Evolutionary conservation across 2,329 filamentous ascomycete species (phyloP).

Genomic region (Cladosporium sp.): DNA sequence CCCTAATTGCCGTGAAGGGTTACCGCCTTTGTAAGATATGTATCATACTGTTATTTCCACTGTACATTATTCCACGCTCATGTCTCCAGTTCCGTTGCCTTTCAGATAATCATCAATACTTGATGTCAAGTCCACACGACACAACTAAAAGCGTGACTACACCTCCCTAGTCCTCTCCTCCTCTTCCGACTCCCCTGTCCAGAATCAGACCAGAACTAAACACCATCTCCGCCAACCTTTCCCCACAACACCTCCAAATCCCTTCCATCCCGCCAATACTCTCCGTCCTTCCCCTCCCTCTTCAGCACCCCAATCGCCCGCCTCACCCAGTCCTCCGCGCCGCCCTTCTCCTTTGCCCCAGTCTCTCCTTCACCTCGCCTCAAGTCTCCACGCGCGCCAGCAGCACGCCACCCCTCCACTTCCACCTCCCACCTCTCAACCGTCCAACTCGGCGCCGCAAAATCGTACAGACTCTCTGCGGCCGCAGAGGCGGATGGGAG

Average conservation of each 20-base stretch:
- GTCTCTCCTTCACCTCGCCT: too few species aligned
- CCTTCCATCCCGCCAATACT: neutral
- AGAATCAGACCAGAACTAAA: neutral
- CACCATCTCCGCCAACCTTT: neutral
- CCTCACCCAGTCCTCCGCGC: neutral
- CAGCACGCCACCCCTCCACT: neutral
- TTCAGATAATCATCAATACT: neutral
- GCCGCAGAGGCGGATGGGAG: neutral
- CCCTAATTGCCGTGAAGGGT: conserved; percentile 87
- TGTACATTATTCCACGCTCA: neutral
- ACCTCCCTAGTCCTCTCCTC: neutral
- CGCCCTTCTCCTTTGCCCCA: neutral
- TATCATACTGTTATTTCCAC: neutral
- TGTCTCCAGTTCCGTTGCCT: neutral
- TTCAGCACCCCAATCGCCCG: neutral
- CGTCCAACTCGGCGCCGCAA: neutral
- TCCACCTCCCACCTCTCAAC: neutral
- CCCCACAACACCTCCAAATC: neutral
- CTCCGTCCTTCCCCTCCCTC: neutral
- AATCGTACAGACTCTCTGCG: neutral
- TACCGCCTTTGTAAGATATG: conserved; percentile 70
- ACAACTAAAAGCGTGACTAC: neutral
- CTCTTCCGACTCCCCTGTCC: too few species aligned
- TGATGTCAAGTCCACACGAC: neutral
- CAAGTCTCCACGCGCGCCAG: too few species aligned